Percentiles rank a stretch among this genome's conserved stretches.
phyloP scores from a whole-genome alignment of 73 alveolate genomes.

The Blepharisma stoltei region DNA sequence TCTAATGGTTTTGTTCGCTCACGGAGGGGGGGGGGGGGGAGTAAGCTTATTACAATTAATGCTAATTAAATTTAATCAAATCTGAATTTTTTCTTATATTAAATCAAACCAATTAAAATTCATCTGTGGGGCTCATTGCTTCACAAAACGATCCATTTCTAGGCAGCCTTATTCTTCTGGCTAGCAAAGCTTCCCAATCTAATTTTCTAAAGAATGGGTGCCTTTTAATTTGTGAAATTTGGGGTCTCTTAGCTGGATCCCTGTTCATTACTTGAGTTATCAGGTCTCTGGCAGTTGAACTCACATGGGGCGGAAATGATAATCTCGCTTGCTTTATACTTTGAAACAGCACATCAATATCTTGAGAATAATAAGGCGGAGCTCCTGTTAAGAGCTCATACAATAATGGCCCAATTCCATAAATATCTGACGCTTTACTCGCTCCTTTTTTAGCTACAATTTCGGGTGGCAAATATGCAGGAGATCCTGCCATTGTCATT shows the following conservation, averaged over 20 bases:
- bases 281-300: neutral
- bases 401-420: constrained; percentile 88
- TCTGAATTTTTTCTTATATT: no score
- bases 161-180: constrained; percentile 1
- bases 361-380: constrained; percentile 72
- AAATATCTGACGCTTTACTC: constrained; percentile 93
- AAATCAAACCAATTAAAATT: no score
- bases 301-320: neutral
- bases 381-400: constrained; percentile 97
- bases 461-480: constrained; percentile 98
- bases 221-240: constrained; percentile 63
- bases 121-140: no score
- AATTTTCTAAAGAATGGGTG: constrained; percentile 65
- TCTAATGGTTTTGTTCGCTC: no score
- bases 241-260: constrained; percentile 69
- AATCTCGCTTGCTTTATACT: neutral
- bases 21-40: no score
- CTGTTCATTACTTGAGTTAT: constrained; percentile 53
- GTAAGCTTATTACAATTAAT: no score
- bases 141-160: neutral
- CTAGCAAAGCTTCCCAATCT: constrained; percentile 44
- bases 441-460: constrained; percentile 83
- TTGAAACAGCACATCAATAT: neutral
- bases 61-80: no score
- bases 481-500: constrained; percentile 92